phyloP scores from a whole-genome alignment of 2,329 filamentous ascomycete genomes.

The Chaetomium strumarium region DNA sequence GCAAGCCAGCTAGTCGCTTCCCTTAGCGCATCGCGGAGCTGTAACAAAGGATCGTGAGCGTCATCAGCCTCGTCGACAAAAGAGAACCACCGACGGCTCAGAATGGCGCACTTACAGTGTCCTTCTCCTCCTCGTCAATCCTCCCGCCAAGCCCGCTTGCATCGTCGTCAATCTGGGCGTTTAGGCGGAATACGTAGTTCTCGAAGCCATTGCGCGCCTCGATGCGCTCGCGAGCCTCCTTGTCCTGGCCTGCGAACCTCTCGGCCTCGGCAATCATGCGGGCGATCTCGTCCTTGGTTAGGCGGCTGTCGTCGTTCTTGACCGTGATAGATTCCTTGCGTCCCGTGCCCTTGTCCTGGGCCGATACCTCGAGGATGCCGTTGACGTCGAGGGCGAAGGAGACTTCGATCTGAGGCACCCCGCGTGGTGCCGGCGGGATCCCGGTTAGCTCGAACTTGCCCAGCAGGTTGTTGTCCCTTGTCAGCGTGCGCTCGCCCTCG shows the following conservation, averaged over 20 bases:
- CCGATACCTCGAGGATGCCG: conserved; percentile 94
- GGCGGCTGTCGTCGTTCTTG: conserved; percentile 96
- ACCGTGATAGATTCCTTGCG: conserved; percentile 97
- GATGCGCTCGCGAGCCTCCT: conserved; percentile 90
- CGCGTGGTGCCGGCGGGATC: conserved; percentile 90
- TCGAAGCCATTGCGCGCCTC: conserved; percentile 93
- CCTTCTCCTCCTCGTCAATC: conserved; percentile 97
- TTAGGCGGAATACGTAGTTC: conserved; percentile 97
- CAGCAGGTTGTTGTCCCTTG: conserved; percentile 94
- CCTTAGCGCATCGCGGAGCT: conserved; percentile 85
- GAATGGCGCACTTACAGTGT: conserved; percentile 43
- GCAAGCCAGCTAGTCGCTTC: conserved; percentile 93
- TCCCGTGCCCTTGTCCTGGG: conserved; percentile 95
- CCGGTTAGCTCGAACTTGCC: conserved; percentile 98
- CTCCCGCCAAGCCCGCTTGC: conserved; percentile 82
- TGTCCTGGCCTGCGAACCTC: conserved; percentile 98
- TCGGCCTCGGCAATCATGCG: conserved; percentile 98
- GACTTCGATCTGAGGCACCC: conserved; percentile 97
- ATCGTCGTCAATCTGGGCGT: conserved; percentile 98
- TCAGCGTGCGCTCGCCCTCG: conserved; percentile 89
- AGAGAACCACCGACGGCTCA: not conserved
- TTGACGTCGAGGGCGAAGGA: conserved; percentile 97
- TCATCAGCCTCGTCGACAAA: too few species aligned
- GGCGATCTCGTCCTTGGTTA: conserved; percentile 92
- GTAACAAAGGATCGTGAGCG: not conserved